phyloP scores from a whole-genome alignment of 2,329 filamentous ascomycete species.

The Verticillium dahliae region DNA sequence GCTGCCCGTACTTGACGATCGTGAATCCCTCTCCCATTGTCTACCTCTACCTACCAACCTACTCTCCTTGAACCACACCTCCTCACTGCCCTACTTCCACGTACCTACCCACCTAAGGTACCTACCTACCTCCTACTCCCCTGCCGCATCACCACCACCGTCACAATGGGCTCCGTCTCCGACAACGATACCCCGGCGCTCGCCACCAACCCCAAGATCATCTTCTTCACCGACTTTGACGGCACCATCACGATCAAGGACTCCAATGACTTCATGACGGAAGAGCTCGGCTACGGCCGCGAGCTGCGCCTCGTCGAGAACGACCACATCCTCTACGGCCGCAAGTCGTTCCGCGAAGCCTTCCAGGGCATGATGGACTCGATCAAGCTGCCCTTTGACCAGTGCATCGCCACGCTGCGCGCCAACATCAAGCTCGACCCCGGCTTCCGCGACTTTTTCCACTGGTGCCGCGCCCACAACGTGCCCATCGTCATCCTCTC shows the following conservation, averaged over 20 bases:
- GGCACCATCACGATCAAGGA: constrained; percentile 80
- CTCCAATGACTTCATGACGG: constrained; percentile 69
- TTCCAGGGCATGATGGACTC: constrained; percentile 93
- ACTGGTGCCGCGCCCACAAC: constrained; percentile 74
- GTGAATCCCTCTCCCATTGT: background rate
- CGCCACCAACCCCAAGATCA: constrained; percentile 70
- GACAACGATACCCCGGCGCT: constrained; percentile 46
- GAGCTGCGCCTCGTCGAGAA: constrained; percentile 68
- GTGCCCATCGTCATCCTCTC: constrained; percentile 89
- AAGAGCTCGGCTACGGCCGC: constrained; percentile 80
- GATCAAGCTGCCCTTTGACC: constrained; percentile 69
- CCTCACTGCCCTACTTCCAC: too few species aligned
- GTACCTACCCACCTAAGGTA: too few species aligned
- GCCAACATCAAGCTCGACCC: constrained; percentile 86
- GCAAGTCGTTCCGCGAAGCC: constrained; percentile 71
- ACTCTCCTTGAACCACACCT: background rate
- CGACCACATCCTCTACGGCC: constrained; percentile 65
- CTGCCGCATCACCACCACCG: background rate
- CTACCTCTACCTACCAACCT: background rate
- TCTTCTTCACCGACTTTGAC: constrained; percentile 99
- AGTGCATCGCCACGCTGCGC: constrained; percentile 74
- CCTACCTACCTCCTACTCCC: background rate
- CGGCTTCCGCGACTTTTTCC: constrained; percentile 79
- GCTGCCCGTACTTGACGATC: background rate
- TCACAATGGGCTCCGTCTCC: constrained; percentile 34